phyloP scores from a whole-genome alignment of 352 stramenopile genomes.

The Nothophytophthora sp. region DNA sequence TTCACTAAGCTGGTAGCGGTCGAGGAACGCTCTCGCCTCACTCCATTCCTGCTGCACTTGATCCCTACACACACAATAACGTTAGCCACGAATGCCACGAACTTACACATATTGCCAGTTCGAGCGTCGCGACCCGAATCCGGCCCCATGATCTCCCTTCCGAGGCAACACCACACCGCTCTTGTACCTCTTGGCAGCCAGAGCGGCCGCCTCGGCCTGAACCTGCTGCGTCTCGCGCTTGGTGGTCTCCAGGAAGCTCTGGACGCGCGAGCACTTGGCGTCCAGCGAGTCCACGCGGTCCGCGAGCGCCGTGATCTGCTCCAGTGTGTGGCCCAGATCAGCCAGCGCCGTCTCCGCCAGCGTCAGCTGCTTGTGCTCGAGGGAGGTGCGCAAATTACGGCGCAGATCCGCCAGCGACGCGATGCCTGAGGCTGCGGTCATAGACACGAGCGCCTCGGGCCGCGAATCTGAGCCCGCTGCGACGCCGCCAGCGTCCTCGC shows the following conservation, averaged over 20 bases:
- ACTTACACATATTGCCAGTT: neutral
- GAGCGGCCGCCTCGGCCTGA: constrained; percentile 47
- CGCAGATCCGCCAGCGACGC: constrained; percentile 38
- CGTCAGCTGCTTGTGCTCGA: constrained; percentile 56
- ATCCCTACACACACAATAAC: constrained; percentile 29
- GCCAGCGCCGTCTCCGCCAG: constrained; percentile 49
- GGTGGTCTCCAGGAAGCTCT: constrained; percentile 59
- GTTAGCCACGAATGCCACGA: constrained; percentile 4
- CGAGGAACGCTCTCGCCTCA: constrained; percentile 63
- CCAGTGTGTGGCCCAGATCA: constrained; percentile 45
- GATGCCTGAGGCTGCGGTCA: constrained; percentile 14
- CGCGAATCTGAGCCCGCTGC: no score
- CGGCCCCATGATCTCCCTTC: no score
- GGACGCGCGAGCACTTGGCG: constrained; percentile 44
- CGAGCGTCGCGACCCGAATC: no score
- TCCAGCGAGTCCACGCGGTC: constrained; percentile 45
- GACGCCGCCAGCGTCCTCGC: no score
- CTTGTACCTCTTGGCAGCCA: constrained; percentile 45
- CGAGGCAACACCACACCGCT: neutral
- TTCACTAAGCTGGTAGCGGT: constrained; percentile 68
- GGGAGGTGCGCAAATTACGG: constrained; percentile 40
- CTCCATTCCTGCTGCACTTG: constrained; percentile 47
- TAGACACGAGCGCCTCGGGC: constrained; percentile 33
- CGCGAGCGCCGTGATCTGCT: constrained; percentile 34
- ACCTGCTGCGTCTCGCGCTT: constrained; percentile 70